Conservation (phyloP, 345 rosid species). For the Eucalyptus marginata region DNA sequence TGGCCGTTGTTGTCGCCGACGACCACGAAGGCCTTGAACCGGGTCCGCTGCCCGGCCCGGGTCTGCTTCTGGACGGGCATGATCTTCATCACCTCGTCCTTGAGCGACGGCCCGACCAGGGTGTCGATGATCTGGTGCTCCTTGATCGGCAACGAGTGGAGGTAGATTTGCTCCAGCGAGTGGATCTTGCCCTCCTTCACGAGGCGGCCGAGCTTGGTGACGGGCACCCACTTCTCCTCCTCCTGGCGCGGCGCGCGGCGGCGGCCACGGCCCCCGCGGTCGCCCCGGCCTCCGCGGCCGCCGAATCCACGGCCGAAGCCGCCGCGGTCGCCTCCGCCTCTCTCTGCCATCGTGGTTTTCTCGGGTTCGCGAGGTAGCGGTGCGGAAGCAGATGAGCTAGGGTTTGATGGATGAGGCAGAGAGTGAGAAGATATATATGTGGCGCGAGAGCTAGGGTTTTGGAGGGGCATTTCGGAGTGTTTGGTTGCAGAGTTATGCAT, state of each 20-base stretch:
- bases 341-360: conserved; percentile 35
- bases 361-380: background rate
- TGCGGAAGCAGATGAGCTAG: background rate
- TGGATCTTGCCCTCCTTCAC: conserved; percentile 36
- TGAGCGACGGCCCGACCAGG: conserved; percentile 57
- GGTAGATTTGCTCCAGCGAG: conserved; percentile 55
- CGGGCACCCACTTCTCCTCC: conserved; percentile 83
- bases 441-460: background rate
- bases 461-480: background rate
- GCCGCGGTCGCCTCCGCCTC: conserved; percentile 63
- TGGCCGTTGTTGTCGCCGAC: conserved; percentile 65
- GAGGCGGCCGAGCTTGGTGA: conserved; percentile 90
- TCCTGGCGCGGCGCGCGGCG: conserved; percentile 58
- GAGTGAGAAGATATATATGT: background rate
- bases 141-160: conserved; percentile 53
- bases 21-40: conserved; percentile 81
- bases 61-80: conserved; percentile 74
- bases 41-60: conserved; percentile 69
- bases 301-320: conserved; percentile 63
- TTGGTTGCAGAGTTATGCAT: background rate
- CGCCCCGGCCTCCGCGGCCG: conserved; percentile 23
- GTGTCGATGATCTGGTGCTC: conserved; percentile 79
- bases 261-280: conserved; percentile 22
- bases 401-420: background rate
- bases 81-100: conserved; percentile 96